phyloP scores from a whole-genome alignment of 768 basidiomycete species.

The Tricholoma hemisulphureum region DNA sequence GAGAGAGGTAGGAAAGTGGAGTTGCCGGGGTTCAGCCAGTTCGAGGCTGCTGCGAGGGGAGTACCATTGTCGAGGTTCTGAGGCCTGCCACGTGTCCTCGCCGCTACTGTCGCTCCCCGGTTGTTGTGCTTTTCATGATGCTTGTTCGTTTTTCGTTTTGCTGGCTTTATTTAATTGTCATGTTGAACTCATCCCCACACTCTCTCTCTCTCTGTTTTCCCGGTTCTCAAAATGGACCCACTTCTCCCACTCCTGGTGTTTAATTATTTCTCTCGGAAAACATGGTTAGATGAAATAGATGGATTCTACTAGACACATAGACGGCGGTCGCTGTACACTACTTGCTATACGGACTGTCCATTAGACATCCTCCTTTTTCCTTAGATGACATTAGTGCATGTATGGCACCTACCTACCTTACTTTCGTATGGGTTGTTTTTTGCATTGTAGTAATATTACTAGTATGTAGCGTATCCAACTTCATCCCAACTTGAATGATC shows the following conservation, averaged over 20 bases:
- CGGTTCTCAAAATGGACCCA: not conserved
- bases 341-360: not conserved
- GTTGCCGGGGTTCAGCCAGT: slow-evolving; percentile 62
- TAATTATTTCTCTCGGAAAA: not conserved
- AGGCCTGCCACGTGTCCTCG: not conserved
- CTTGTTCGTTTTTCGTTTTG: not conserved
- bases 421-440: not conserved
- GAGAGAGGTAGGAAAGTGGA: slow-evolving; percentile 39
- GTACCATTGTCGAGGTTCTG: not conserved
- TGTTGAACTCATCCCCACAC: not conserved
- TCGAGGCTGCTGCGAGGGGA: slow-evolving; percentile 47
- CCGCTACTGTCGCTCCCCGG: not conserved
- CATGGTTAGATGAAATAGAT: not conserved
- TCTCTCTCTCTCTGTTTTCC: not conserved
- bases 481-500: too few relatives aligned
- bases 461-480: too few relatives aligned
- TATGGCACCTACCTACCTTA: not conserved
- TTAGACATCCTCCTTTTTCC: not conserved
- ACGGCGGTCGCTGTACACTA: not conserved
- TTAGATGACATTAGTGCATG: not conserved
- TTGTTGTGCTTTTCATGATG: not conserved
- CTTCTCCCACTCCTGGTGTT: not conserved
- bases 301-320: not conserved
- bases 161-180: not conserved
- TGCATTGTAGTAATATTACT: not conserved